phyloP scores from a whole-genome alignment of 2,329 filamentous ascomycete species.

The Epichloe gansuensis region DNA sequence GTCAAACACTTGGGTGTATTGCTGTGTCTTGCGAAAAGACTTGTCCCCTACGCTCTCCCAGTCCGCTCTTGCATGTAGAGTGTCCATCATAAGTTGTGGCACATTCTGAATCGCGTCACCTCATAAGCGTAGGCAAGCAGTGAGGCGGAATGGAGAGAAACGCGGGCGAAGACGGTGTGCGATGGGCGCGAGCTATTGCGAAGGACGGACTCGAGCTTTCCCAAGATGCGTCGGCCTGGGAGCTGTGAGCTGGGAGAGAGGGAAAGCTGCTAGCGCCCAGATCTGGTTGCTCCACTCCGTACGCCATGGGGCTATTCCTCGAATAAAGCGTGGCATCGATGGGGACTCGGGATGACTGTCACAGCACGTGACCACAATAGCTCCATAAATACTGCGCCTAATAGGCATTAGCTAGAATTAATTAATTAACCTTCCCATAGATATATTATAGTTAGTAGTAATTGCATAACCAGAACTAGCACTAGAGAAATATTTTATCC shows the following conservation, averaged over 20 bases:
- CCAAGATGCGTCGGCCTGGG: not conserved
- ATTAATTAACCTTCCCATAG: too few species aligned
- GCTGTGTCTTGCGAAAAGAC: slow-evolving; percentile 89
- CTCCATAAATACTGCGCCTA: too few species aligned
- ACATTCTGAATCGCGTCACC: slow-evolving; percentile 4
- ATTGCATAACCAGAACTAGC: too few species aligned
- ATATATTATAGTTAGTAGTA: too few species aligned
- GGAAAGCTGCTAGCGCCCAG: too few species aligned
- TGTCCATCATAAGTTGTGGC: slow-evolving; percentile 33
- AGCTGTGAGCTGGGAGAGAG: not conserved
- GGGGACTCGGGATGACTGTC: too few species aligned
- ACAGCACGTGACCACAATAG: too few species aligned
- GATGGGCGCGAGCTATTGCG: not conserved
- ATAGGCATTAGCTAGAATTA: too few species aligned
- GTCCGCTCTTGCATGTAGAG: slow-evolving; percentile 60
- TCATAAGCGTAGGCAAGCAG: not conserved
- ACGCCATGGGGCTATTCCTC: slow-evolving; percentile 18
- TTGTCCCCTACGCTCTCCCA: slow-evolving; percentile 90
- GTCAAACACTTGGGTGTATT: slow-evolving; percentile 90
- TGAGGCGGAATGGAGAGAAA: not conserved
- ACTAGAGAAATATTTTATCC: too few species aligned
- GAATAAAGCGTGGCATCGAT: slow-evolving; percentile 12
- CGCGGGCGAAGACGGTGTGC: not conserved
- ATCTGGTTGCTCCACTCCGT: not conserved
- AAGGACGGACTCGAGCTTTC: not conserved